phyloP scores from a whole-genome alignment of 1,139 yeast genomes.

The Protomyces inundatus region DNA sequence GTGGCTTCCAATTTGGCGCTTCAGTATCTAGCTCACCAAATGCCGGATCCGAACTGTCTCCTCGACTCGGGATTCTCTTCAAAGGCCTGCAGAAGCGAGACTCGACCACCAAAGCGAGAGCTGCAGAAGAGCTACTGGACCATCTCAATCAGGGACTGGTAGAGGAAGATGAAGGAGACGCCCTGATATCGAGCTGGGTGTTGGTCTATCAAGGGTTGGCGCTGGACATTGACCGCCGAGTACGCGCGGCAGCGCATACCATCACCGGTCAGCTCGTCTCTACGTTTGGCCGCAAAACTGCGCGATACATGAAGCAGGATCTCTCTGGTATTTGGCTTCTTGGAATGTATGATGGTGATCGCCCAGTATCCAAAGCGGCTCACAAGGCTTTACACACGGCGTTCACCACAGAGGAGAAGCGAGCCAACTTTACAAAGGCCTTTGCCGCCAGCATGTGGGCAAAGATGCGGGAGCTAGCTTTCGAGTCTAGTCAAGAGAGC shows the following conservation, averaged over 20 bases:
- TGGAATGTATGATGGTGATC: constrained; percentile 21
- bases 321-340: constrained; percentile 6
- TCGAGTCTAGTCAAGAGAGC: constrained; percentile 4
- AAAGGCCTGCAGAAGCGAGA: constrained; percentile 74
- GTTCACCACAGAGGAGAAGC: constrained; percentile 11
- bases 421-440: background rate
- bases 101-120: constrained; percentile 76
- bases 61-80: constrained; percentile 48
- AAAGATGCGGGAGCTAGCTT: background rate
- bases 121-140: constrained; percentile 54
- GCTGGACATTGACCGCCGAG: constrained; percentile 14
- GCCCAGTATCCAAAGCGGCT: constrained; percentile 18
- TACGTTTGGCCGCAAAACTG: background rate
- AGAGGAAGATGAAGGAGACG: background rate
- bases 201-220: constrained; percentile 15
- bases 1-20: background rate
- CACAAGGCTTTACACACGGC: constrained; percentile 8
- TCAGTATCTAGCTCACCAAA: background rate
- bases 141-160: constrained; percentile 26
- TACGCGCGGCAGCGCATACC: constrained; percentile 20
- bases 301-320: background rate
- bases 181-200: constrained; percentile 1
- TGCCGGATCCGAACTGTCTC: background rate
- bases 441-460: constrained; percentile 2
- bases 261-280: constrained; percentile 4